Percentiles rank a stretch among this genome's conserved stretches.
phyloP scores from a whole-genome alignment of 768 basidiomycete species.

The Boletus sp. region DNA sequence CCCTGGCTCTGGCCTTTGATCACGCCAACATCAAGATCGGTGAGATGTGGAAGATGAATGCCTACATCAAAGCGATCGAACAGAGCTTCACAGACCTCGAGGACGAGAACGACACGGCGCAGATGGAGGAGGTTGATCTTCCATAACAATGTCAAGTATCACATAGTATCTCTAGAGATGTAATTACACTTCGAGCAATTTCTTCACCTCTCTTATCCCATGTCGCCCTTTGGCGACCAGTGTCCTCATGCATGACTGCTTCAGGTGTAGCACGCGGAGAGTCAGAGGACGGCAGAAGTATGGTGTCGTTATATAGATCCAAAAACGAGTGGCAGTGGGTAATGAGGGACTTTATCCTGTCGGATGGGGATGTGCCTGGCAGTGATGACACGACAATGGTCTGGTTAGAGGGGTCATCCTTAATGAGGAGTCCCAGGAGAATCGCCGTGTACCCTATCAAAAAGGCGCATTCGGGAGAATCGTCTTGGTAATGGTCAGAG shows the following conservation, averaged over 20 bases:
- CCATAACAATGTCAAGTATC: constrained; percentile 11
- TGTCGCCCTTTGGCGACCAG: constrained; percentile 5
- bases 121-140: constrained; percentile 18
- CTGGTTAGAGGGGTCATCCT: constrained; percentile 32
- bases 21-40: constrained; percentile 66
- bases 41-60: constrained; percentile 83
- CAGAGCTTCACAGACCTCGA: constrained; percentile 52
- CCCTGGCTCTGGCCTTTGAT: constrained; percentile 80
- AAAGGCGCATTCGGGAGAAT: constrained; percentile 43
- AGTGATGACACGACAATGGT: constrained; percentile 32
- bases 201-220: constrained; percentile 38
- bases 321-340: constrained; percentile 40
- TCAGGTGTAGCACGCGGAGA: constrained; percentile 10
- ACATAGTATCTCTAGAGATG: constrained; percentile 43
- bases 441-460: constrained; percentile 74
- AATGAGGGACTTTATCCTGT: constrained; percentile 34
- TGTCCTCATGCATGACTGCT: background rate
- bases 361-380: constrained; percentile 29
- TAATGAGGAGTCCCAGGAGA: constrained; percentile 56
- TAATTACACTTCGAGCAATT: constrained; percentile 48
- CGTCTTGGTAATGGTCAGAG: constrained; percentile 12
- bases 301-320: constrained; percentile 38
- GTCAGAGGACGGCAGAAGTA: constrained; percentile 21
- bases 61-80: constrained; percentile 71
- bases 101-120: constrained; percentile 37